Base-by-base conservation (phyloP, 345 rosid species). In the Ricinus communis region DNA sequence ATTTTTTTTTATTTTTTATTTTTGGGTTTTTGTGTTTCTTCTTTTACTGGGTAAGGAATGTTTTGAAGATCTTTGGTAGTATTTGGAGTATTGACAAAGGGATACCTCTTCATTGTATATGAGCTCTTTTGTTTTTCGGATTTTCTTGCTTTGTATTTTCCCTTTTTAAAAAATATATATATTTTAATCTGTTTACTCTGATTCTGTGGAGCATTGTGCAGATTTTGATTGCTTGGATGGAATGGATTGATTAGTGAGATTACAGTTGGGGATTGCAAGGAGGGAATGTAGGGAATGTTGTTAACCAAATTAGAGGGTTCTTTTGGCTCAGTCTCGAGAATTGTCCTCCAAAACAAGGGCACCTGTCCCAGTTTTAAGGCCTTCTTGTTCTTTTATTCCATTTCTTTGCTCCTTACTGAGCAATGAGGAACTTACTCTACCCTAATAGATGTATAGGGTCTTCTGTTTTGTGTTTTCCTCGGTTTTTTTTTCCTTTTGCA, bases 331-430 rank as follows among this genome's bases (percentile, higher is more conserved):
- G 45, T 65, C 28, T 16, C 13, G 28, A 33, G 74, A 38, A 4
- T 19, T 82, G 85, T 77, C 79, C 45, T 72, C 65, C 45, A 65
- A 73, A 81, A 77, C 79, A 63, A 65, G 67, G 78, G 78, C 87
- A 81, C 30, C 18, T 65, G 66, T 77, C 86, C 86, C 64, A 51
- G 31, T 72, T 71, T 77, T 16, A 47, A 69, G 85, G 78, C 36
- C 47, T 12, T 49, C 9, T 6, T 50, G 14, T 41, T 38, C 18
- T 49, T 46, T 62, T 62, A 66, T 60, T 69, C n/a, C 8, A 2
- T 74, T 40, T 36, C 47, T 71, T 64, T 63, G 27, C 21, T 38
- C 52, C 56, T 15, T 28, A 8, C 10, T 43, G 65, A 9, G 57
- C 50, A 33, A 33, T 4, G 0, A 22, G 31, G 41, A 28, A 31